Conservation (phyloP, 495 filamentous ascomycete genomes). For the Tuber indicum region DNA sequence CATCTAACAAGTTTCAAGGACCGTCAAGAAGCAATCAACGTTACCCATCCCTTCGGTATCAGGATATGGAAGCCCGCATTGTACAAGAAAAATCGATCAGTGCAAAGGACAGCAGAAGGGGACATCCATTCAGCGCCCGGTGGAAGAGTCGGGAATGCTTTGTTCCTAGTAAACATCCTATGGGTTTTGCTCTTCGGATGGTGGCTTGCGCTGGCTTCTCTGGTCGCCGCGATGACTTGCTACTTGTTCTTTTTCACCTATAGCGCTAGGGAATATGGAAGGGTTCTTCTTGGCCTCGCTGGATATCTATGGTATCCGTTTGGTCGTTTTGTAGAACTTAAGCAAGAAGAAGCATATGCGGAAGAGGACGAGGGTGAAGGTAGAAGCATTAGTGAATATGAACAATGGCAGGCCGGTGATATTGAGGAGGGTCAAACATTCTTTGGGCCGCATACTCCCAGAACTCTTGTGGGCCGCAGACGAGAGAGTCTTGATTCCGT, state of each 20-base stretch:
- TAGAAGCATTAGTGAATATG: slow-evolving; percentile 97
- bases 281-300: slow-evolving; percentile 73
- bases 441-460: slow-evolving; percentile 74
- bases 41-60: slow-evolving; percentile 98
- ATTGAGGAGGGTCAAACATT: slow-evolving; percentile 91
- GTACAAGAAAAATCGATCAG: slow-evolving; percentile 95
- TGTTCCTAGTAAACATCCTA: slow-evolving; percentile 77
- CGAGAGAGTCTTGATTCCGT: slow-evolving; percentile 80
- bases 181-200: slow-evolving; percentile 95
- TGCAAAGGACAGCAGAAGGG: slow-evolving; percentile 90
- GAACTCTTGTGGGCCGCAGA: slow-evolving; percentile 82
- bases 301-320: slow-evolving; percentile 92
- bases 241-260: slow-evolving; percentile 71
- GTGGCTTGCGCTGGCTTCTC: slow-evolving; percentile 82
- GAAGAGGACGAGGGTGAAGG: slow-evolving; percentile 98
- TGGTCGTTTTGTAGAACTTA: slow-evolving; percentile 85
- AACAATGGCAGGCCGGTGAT: slow-evolving; percentile 97
- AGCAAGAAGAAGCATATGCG: slow-evolving; percentile 87
- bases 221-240: slow-evolving; percentile 66
- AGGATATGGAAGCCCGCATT: slow-evolving; percentile 97
- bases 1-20: slow-evolving; percentile 68
- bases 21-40: slow-evolving; percentile 94
- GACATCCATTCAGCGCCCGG: slow-evolving; percentile 97
- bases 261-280: slow-evolving; percentile 78
- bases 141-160: slow-evolving; percentile 70